Evolutionary conservation across 768 basidiomycete species (phyloP), one percentile per base, ranked within the genome.

Genomic region (Leccinum uliginosum): DNA sequence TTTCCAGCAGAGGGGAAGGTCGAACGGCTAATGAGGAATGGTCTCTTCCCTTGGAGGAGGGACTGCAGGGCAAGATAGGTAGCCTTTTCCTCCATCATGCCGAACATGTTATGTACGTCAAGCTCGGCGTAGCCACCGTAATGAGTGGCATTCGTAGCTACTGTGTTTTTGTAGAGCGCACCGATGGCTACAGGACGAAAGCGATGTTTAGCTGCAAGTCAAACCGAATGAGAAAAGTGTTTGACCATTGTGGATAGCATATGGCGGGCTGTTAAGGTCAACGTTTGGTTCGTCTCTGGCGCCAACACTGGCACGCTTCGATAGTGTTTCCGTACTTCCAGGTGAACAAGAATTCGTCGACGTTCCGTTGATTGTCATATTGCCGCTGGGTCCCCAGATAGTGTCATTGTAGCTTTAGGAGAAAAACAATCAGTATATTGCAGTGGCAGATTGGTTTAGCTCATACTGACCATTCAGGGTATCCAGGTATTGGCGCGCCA

Each of bases 141-240:
- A 67, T 90, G 86, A 1, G 86, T 85, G 0, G 87, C 87, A 60
- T 90, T 90, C 3, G 86, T 86, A 2, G 86, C 83, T n/a, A 91
- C 61, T 1, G 87, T 80, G 58, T 80, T 78, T 6, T 70, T 53
- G 2, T 77, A 82, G n/a, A 91, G 73, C 0, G 74, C 71, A 3
- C 81, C 85, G 57, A 70, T 66, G 6, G 79, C 86, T 84, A 64
- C 27, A 55, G 14, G 9, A 9, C 14, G 17, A 11, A 52, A 32
- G 2, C 8, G 19, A 19, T 23, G 34, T n/a, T 56, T 8, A 58
- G 46, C 32, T 19, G 2, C 10, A 44, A 27, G 23, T 27, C 17
- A 8, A 47, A 45, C 3, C 2, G 10, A 27, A 27, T 5, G 26
- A 47, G 17, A 5, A 47, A 47, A 17, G 17, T 7, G 12, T 58